A percentile compares a stretch with the other conserved stretches of the same genome.
Conservation (phyloP, 2,329 filamentous ascomycete species). For the Botrytis medusae region DNA sequence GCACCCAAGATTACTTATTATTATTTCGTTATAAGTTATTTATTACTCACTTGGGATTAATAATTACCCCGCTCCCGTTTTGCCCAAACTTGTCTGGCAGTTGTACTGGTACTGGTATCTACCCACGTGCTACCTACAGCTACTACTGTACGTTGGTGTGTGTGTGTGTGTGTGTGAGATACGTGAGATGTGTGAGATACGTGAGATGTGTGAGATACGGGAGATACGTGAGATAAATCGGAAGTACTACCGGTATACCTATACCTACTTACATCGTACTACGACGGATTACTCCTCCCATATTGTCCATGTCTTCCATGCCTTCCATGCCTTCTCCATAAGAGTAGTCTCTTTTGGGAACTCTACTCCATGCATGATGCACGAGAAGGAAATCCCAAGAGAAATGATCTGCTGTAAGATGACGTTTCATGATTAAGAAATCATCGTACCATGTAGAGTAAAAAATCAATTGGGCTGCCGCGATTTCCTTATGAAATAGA, state of each 20-base stretch:
- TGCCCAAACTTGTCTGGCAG: background rate
- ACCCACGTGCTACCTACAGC: too few relatives aligned
- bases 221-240: background rate
- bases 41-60: background rate
- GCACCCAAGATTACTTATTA: background rate
- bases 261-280: background rate
- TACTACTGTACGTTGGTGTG: background rate
- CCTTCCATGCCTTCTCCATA: background rate
- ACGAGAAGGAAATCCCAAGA: background rate
- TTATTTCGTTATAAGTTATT: too few relatives aligned
- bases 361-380: background rate
- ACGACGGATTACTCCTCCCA: too few relatives aligned
- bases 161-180: too few relatives aligned
- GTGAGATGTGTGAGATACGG: too few relatives aligned
- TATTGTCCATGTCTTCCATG: background rate
- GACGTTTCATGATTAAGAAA: slow-evolving; percentile 1
- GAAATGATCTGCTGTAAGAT: slow-evolving; percentile 2
- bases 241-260: background rate
- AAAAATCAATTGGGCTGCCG: background rate
- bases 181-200: too few relatives aligned
- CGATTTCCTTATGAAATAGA: slow-evolving; percentile 1
- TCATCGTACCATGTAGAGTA: background rate
- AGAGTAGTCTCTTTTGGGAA: background rate
- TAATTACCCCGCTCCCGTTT: background rate
- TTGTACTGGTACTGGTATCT: too few relatives aligned